phyloP scores from a whole-genome alignment of 1,139 yeast genomes.

The Spathaspora sp. region DNA sequence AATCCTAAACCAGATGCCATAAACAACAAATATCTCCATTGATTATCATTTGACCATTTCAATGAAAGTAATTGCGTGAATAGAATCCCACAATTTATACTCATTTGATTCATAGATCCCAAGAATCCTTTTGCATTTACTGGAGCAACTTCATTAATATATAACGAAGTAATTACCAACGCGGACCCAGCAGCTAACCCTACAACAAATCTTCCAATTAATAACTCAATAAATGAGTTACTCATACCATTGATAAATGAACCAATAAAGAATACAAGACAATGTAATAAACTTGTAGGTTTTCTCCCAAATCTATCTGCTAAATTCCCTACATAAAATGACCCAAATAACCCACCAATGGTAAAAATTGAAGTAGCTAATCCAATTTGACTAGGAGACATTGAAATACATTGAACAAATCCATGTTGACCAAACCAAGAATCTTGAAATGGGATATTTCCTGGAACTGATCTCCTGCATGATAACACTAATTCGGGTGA shows the following conservation, averaged over 20 bases:
- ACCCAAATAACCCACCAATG: conserved; percentile 83
- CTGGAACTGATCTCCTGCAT: conserved; percentile 35
- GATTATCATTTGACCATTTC: conserved; percentile 57
- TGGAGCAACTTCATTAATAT: conserved; percentile 80
- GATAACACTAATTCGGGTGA: conserved; percentile 45
- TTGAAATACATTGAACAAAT: conserved; percentile 50
- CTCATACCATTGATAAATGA: conserved; percentile 61
- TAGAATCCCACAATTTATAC: conserved; percentile 81
- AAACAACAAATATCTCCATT: conserved; percentile 72
- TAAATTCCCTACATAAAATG: conserved; percentile 67
- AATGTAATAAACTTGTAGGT: conserved; percentile 54
- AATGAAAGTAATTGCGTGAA: conserved; percentile 75
- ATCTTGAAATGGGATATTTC: conserved; percentile 26
- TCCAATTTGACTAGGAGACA: conserved; percentile 69
- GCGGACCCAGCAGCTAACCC: conserved; percentile 90
- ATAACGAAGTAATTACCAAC: conserved; percentile 79
- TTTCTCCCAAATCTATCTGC: conserved; percentile 72
- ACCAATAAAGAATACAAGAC: conserved; percentile 62
- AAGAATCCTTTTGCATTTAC: conserved; percentile 64
- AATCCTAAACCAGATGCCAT: conserved; percentile 58
- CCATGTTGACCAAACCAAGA: conserved; percentile 43
- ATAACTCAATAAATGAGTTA: conserved; percentile 40
- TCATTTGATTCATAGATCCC: conserved; percentile 87
- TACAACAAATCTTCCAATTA: conserved; percentile 71
- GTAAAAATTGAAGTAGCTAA: conserved; percentile 81